A percentile compares a stretch with the other conserved stretches of the same genome.
Evolutionary conservation across 495 filamentous ascomycete genomes (phyloP).

Genomic region (Penicillium lagena): DNA sequence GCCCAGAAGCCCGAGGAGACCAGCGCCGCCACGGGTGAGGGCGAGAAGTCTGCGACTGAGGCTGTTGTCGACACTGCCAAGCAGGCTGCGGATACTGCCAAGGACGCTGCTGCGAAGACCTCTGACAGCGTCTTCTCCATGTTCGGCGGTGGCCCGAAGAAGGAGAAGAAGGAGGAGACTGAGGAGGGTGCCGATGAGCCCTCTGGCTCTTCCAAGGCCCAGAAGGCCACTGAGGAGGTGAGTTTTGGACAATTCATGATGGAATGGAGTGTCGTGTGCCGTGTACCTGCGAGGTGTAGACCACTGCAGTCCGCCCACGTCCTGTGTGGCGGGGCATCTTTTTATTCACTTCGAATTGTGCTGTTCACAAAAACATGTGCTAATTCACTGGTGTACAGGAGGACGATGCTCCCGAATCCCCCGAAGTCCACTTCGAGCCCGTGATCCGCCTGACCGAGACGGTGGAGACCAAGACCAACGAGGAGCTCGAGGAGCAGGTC

Average conservation of each 20-base stretch:
- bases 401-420: conserved; percentile 71
- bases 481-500: conserved; percentile 92
- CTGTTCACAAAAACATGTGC: background rate
- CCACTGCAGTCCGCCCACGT: conserved; percentile 1
- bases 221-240: conserved; percentile 56
- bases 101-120: conserved; percentile 48
- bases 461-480: conserved; percentile 95
- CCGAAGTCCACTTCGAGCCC: conserved; percentile 94
- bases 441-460: conserved; percentile 92
- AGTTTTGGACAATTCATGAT: conserved; percentile 19
- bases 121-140: conserved; percentile 85
- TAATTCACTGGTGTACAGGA: conserved; percentile 7
- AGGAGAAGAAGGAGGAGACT: conserved; percentile 74
- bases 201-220: conserved; percentile 80
- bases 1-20: conserved; percentile 32
- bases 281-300: conserved; percentile 1
- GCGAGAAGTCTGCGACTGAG: conserved; percentile 30
- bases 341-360: conserved; percentile 2
- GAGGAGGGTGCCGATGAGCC: conserved; percentile 71
- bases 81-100: conserved; percentile 38
- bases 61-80: conserved; percentile 33
- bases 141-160: conserved; percentile 90
- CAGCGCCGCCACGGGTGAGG: conserved; percentile 27
- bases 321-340: conserved; percentile 1
- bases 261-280: conserved; percentile 1